phyloP scores from a whole-genome alignment of 495 filamentous ascomycete genomes.

The Tuber melanosporum region DNA sequence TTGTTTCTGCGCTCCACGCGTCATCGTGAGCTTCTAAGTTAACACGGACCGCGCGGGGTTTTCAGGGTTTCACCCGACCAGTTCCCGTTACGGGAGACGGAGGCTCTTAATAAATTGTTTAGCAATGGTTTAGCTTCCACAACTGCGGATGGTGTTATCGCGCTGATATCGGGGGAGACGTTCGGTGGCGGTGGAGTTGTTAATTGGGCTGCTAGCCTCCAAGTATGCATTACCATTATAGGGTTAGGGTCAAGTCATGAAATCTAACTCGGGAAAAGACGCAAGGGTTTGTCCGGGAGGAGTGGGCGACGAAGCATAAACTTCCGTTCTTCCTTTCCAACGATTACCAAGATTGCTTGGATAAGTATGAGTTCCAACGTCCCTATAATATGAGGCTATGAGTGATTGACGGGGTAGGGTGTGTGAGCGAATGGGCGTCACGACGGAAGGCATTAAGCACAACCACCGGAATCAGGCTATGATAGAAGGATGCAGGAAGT shows the following conservation, averaged over 20 bases:
- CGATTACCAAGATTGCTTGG: slow-evolving; percentile 69
- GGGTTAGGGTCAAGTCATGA: not conserved
- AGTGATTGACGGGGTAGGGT: slow-evolving; percentile 42
- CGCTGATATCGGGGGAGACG: slow-evolving; percentile 59
- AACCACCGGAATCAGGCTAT: slow-evolving; percentile 62
- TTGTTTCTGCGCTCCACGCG: not conserved
- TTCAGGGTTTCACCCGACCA: slow-evolving; percentile 52
- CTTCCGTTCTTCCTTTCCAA: slow-evolving; percentile 70
- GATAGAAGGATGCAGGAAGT: slow-evolving; percentile 65
- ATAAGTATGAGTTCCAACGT: slow-evolving; percentile 43
- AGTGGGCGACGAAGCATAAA: slow-evolving; percentile 65
- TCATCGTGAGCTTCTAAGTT: not conserved
- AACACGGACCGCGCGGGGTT: not conserved
- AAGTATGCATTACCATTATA: slow-evolving; percentile 40
- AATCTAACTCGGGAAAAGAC: slow-evolving; percentile 42
- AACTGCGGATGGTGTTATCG: slow-evolving; percentile 59
- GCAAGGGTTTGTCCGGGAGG: slow-evolving; percentile 69
- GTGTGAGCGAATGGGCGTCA: slow-evolving; percentile 72
- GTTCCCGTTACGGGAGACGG: slow-evolving; percentile 62
- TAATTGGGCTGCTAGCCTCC: slow-evolving; percentile 81
- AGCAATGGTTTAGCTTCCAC: slow-evolving; percentile 52
- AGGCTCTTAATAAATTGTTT: slow-evolving; percentile 57
- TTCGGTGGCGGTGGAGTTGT: slow-evolving; percentile 85
- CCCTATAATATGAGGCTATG: slow-evolving; percentile 43
- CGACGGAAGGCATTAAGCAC: slow-evolving; percentile 58